Evolutionary conservation across 345 rosid genomes (phyloP).

Genomic region (Citrus inodora): DNA sequence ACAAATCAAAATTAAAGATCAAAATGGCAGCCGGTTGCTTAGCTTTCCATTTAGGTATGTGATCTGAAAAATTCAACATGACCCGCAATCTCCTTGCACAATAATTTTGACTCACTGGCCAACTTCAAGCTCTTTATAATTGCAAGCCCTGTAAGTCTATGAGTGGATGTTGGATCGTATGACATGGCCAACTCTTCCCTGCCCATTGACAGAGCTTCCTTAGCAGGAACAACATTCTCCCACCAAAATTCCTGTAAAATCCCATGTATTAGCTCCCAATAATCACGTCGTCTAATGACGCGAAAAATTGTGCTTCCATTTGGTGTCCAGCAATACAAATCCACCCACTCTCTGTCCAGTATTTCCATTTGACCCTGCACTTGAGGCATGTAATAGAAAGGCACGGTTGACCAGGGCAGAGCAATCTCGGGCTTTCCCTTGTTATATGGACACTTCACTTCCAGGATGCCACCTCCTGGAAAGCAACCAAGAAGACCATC

Average conservation of each 20-base stretch:
- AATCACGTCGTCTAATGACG: slow-evolving; percentile 53
- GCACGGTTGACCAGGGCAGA: slow-evolving; percentile 77
- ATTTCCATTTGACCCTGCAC: slow-evolving; percentile 96
- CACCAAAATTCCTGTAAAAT: slow-evolving; percentile 86
- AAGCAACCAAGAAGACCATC: slow-evolving; percentile 75
- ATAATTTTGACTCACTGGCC: slow-evolving; percentile 57
- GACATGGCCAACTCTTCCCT: slow-evolving; percentile 45
- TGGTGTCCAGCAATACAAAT: slow-evolving; percentile 90
- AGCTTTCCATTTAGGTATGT: neutral
- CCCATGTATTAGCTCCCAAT: slow-evolving; percentile 66
- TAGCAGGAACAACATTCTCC: slow-evolving; percentile 82
- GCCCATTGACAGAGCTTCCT: slow-evolving; percentile 58
- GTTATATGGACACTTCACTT: slow-evolving; percentile 94
- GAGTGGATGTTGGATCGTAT: slow-evolving; percentile 64
- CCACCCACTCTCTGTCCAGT: slow-evolving; percentile 88
- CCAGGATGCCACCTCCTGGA: slow-evolving; percentile 70
- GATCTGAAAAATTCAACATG: slow-evolving; percentile 71
- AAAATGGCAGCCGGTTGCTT: neutral
- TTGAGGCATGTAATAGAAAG: slow-evolving; percentile 95
- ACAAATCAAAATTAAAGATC: neutral
- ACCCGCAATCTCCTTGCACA: slow-evolving; percentile 83
- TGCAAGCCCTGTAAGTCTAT: slow-evolving; percentile 60
- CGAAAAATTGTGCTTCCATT: slow-evolving; percentile 84
- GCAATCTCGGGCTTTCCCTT: slow-evolving; percentile 83
- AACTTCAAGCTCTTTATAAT: slow-evolving; percentile 62